These are phyloP conservation scores for Posidonia australis DNA, from an alignment of 106 monocot genomes.

Conservation along the genomic window DNA sequence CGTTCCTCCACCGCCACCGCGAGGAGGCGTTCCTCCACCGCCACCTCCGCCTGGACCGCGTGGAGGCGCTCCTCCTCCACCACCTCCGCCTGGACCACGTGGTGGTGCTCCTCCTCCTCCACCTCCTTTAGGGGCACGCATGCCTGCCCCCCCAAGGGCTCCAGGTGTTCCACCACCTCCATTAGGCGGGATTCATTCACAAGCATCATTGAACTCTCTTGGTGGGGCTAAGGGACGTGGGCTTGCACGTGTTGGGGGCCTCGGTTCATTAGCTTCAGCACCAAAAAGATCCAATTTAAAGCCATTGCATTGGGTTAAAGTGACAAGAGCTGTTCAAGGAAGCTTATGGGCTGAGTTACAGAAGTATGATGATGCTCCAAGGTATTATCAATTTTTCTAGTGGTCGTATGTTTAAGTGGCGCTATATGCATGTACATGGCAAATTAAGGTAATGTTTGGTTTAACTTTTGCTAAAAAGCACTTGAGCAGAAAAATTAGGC, in stretches of 20 bases:
- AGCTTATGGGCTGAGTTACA: conserved; percentile 98
- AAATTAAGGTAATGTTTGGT: background rate
- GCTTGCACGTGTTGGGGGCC: conserved; percentile 23
- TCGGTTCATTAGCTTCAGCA: conserved; percentile 17
- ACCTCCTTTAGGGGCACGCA: too few relatives aligned
- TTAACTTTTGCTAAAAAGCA: background rate
- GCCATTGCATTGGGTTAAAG: conserved; percentile 97
- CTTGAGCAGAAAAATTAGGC: too few relatives aligned
- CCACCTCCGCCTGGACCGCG: conserved; percentile 11
- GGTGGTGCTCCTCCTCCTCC: conserved; percentile 27
- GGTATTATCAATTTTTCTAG: conserved; percentile 33
- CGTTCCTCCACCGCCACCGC: background rate
- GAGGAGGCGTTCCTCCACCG: too few relatives aligned
- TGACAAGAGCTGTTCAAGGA: conserved; percentile 88
- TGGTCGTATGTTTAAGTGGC: background rate
- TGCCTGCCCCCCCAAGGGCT: conserved; percentile 9
- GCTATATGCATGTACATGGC: background rate
- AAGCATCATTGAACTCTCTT: conserved; percentile 15
- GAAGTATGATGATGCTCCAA: conserved; percentile 51
- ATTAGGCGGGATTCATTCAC: conserved; percentile 13
- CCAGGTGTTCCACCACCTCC: conserved; percentile 32
- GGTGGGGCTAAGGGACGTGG: conserved; percentile 45
- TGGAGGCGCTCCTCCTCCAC: conserved; percentile 11
- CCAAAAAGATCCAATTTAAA: conserved; percentile 63
- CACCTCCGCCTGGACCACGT: conserved; percentile 5